Base-by-base conservation (phyloP, 2,329 filamentous ascomycete genomes). In the Xylaria sp. region DNA sequence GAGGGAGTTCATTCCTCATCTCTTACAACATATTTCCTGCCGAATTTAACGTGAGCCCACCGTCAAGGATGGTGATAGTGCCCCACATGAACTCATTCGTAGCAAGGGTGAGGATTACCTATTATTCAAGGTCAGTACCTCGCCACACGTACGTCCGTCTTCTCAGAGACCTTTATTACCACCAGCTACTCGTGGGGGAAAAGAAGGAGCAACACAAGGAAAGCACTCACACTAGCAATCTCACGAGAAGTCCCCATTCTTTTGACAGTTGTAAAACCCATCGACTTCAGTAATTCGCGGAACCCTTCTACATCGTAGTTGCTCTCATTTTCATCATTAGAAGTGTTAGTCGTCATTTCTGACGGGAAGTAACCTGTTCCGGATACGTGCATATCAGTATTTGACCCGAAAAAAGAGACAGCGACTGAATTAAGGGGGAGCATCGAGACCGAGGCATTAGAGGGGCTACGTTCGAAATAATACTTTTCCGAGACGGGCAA, bases 1-100 rank as follows among this genome's bases (percentile, higher is more conserved):
- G 16, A 9, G 16, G 3, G 18, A 18, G 32, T 12, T 1, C 4
- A 16, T 12, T 35, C 10, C 12, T 3, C 6, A 5, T 10, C 8
- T 9, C 10, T 72, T 60, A 75, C 61, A 77, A 74, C 61, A 77
- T 70, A 35, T 72, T 73, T 5, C 69, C 72, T 0, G 75, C 66
- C n/a, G 69, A 5, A 18, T 44, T 72, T 60, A 78, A 50, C 25
- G 66, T 23, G 6, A 74, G 61, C 2, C 76, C 76, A 2, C 75
- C 75, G 37, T 78, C 76, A 1, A 78, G 60, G 16, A 76, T 66
- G 9, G 51, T 70, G 5, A 74, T 44, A 6, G 72, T 75, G 1
- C 76, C 76, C 73, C 74, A 77, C 5, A 78, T 61, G 44, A 70
- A 77, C 2, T 78, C 76, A 37, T 78, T 77, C 0, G 74, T 75